Base-by-base conservation (phyloP, 2,329 filamentous ascomycete species). In the Talaromyces amestolkiae region DNA sequence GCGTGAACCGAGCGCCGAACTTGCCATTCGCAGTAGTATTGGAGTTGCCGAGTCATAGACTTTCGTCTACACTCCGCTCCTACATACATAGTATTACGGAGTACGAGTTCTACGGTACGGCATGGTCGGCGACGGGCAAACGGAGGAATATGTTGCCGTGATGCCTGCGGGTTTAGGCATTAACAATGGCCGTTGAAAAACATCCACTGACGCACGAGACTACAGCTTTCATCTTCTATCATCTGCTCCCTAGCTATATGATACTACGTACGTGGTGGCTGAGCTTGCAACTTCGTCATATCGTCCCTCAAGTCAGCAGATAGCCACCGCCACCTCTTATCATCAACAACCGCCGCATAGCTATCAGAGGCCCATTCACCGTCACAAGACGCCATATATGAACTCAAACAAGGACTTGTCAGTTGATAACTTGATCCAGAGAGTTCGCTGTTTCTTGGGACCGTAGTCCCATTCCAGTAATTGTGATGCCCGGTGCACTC, bases 361-460 rank as follows among this genome's bases (percentile, higher is more conserved):
- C 13, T 9, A 27, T 9, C 58, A 60, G 47, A 51, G 47, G 47
- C 47, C 22, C 17, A 31, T 35, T 35, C 27, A 24, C 59, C 11
- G 11, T 62, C 47, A 62, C 35, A 54, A 41, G 60, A 62, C 60
- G 53, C 53, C 53, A 24, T 35, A 35, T 22, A 54, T 54, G 53
- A 24, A 37, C 31, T 13, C 33, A 37, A 37, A 19, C 51, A 35
- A 19, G 10, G 31, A 33, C 8, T 53, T n/a, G 49, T 31, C 31
- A n/a, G 2, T 8, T 11, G 9, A 53, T 53, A 22, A n/a, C 13
- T 53, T 31, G 27, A 31, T 31, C 5, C 27, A 31, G 27, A 31
- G 27, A 31, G 5, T 53, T 53, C 19, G 51, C 2, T 35, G 31
- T 56, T 39, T 11, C 53, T 7, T 56, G 33, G 51, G 15, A 56